Base-by-base conservation (phyloP, 1,284 basidiomycete genomes). In the Moniliophthora roreri region DNA sequence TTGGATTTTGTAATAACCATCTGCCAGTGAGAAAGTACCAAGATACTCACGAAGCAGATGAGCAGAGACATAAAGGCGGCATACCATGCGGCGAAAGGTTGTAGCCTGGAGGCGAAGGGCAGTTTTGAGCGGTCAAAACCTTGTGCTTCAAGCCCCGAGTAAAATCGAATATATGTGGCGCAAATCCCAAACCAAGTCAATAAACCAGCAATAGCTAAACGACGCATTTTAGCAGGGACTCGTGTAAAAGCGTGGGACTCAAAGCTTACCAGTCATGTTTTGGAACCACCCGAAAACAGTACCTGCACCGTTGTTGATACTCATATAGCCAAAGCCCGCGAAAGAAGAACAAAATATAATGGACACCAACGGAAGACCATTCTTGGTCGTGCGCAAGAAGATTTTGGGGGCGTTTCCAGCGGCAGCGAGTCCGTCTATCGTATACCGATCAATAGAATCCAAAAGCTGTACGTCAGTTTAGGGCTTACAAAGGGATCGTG, bases 161-260 rank as follows among this genome's bases (percentile, higher is more conserved):
- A 77, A 76, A 95, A 95, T 35, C 89, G 84, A 52, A 92, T 68
- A 68, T 93, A 93, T 7, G 87, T 90, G 50, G 92, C 60, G 36
- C 76, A 77, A 63, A 95, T 95, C 57, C 85, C 89, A 63, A 89
- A 86, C 93, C 93, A 96, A 10, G 89, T 89, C 72, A 91, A 77
- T 51, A 84, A 69, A n/a, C 81, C 81, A 23, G 81, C 77, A 28
- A 77, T 63, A 8, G 55, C 55, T 56, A 45, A 6, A 38, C 28
- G 13, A 54, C 38, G 28, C 23, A 26, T 84, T 68, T 47, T 82
- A 81, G 7, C 79, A n/a, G n/a, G n/a, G n/a, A 23, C 11, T n/a
- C 5, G 18, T 23, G 24, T 48, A 23, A 15, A 23, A 3, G 41
- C 10, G 15, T 23, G 83, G 23, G 18, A 36, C 24, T 23, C 10